Evolutionary conservation across 257 asterid genomes (phyloP), one percentile per base, ranked within the genome.

Genomic region (Solanum chiquidenum): DNA sequence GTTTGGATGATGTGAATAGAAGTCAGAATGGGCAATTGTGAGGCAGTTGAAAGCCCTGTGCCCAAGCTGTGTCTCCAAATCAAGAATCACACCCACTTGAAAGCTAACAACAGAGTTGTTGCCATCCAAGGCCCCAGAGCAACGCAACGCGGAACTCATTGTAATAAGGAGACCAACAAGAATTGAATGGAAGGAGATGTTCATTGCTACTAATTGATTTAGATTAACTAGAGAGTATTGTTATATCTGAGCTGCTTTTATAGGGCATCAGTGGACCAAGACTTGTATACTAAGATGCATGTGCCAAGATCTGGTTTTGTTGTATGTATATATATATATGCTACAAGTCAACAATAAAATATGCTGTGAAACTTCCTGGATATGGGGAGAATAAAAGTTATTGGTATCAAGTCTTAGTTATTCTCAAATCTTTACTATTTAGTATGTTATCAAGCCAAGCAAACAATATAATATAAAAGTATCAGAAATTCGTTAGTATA

Each of bases 1-100:
- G 76, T 89, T 55, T 33, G 11, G 13, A 46, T 91, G 86, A 52
- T 35, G 35, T 72, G 89, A 80, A 82, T 91, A 86, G 73, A 91
- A 91, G 77, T 91, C 89, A 6, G 91, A 74, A 42, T 40, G 87
- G 33, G 93, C 93, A 69, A 86, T 44, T 5, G 34, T 34, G 82
- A 91, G 75, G 87, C 88, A 64, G 23, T 72, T 58, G 42, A 62
- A 25, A 14, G 90, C 90, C 62, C 86, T 88, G 27, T 86, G 87
- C 25, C 90, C 93, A 20, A 87, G 86, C 27, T 82, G 52, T 33
- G 90, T 86, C 7, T 68, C 58, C 86, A 90, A 58, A 69, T 91
- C 91, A 74, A 89, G 89, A 87, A 91, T 84, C 73, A 91, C 91
- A 35, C 91, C 91, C 9, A 89, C 89, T 83, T 83, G 71, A 89